Base-by-base conservation (phyloP, 2,329 filamentous ascomycete genomes). In the Madurella fahalii region DNA sequence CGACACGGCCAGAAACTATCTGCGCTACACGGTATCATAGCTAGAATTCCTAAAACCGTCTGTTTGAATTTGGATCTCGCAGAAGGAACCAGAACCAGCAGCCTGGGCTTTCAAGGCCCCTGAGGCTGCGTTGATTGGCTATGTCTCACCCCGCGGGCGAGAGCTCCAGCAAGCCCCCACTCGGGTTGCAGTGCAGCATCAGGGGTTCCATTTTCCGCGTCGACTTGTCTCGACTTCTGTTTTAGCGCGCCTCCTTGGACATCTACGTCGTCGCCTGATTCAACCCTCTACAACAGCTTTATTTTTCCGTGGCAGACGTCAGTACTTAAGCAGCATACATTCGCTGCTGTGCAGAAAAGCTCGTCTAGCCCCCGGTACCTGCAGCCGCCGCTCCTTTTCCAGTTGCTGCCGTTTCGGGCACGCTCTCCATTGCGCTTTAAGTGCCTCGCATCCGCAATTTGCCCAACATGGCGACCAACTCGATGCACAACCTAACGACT, bases 401-500 rank as follows among this genome's bases (percentile, higher is more conserved):
- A 37, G 34, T 37, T 37, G 34, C 34, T 37, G 34, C 34, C 11
- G 11, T 37, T 37, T 11, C 2, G 34, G 13, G 4, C 34, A 11
- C 25, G 11, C 34, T 37, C 34, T 37, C 34, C 13, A 2, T 37
- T 25, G 25, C 25, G 25, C 25, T 25, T 25, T 25, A 25, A 25
- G 25, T 25, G 25, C 25, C 25, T 25, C 25, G 25, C 25, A 25
- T 7, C 25, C 25, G 4, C 4, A 34, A 12, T 11, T 46, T 47
- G 54, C 57, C 67, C 66, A 72, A 57, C 60, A 92, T 92, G 87
- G 83, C 86, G 62, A 76, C 84, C 59, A 89, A 82, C 74, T 89
- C 91, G 67, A 96, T 97, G 90, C 86, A 97, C 75, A 97, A 96
- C 71, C 77, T 99, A 60, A 95, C 91, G 37, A 99, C 94, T 52